Conservation (phyloP, 2,329 filamentous ascomycete species). For the Beauveria varroae region DNA sequence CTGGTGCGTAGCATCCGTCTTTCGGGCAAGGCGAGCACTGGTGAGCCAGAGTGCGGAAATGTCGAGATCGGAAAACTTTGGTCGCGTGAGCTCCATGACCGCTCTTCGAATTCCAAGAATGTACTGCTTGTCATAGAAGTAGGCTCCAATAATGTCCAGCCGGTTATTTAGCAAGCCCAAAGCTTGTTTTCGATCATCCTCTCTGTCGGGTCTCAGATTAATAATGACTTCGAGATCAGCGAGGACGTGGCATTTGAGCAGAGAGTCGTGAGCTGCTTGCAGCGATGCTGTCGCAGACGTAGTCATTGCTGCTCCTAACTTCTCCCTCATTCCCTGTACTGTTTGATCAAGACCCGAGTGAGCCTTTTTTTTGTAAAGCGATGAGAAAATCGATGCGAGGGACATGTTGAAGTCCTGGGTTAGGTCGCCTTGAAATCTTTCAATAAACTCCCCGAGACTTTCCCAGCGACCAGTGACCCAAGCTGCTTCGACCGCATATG, state of each 20-base stretch:
- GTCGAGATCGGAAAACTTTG: conserved; percentile 60
- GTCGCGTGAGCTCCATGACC: conserved; percentile 68
- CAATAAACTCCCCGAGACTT: conserved; percentile 61
- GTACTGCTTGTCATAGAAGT: conserved; percentile 89
- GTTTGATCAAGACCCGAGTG: conserved; percentile 46
- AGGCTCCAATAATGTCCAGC: conserved; percentile 84
- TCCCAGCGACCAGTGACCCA: conserved; percentile 85
- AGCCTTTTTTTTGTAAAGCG: conserved; percentile 47
- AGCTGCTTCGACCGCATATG: conserved; percentile 82
- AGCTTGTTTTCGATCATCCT: conserved; percentile 28
- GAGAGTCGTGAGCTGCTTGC: conserved; percentile 73
- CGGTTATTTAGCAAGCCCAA: conserved; percentile 53
- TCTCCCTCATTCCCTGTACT: conserved; percentile 59
- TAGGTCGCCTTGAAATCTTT: conserved; percentile 41
- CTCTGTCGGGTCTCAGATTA: conserved; percentile 34
- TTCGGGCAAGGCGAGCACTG: conserved; percentile 78
- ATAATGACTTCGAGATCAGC: conserved; percentile 79
- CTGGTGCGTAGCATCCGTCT: conserved; percentile 73
- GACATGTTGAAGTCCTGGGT: conserved; percentile 70
- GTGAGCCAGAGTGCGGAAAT: conserved; percentile 80
- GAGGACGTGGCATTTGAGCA: conserved; percentile 80
- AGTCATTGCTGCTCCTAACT: conserved; percentile 67
- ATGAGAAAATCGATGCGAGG: conserved; percentile 54
- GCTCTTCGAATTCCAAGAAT: conserved; percentile 79
- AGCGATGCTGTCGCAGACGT: conserved; percentile 71